These are phyloP conservation scores for Boletales sp. DNA, from an alignment of 768 basidiomycete genomes.

Conservation along the genomic window DNA sequence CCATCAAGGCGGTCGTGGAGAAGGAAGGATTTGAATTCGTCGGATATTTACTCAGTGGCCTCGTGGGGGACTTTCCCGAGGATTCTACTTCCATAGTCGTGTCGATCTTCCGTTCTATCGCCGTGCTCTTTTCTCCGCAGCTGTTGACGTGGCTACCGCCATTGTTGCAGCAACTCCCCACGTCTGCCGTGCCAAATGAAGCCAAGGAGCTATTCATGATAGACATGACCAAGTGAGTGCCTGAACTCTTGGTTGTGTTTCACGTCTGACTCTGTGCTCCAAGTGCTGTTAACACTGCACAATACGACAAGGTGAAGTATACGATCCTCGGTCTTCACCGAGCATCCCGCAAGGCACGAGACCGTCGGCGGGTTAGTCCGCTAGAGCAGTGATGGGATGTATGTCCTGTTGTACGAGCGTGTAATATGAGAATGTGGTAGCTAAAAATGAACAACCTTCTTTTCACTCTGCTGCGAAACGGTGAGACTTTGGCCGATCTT, in stretches of 20 bases:
- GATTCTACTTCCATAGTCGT: slow-evolving; percentile 73
- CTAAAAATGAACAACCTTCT: slow-evolving; percentile 13
- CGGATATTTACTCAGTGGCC: slow-evolving; percentile 65
- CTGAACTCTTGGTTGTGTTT: background rate
- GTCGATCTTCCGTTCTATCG: slow-evolving; percentile 70
- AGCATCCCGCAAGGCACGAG: slow-evolving; percentile 69
- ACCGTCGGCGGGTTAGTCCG: slow-evolving; percentile 44
- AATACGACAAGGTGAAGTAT: slow-evolving; percentile 82
- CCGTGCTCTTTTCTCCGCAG: slow-evolving; percentile 63
- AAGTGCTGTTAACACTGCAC: slow-evolving; percentile 61
- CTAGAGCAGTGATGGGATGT: slow-evolving; percentile 23
- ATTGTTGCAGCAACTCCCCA: slow-evolving; percentile 68
- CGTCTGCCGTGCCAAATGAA: slow-evolving; percentile 52
- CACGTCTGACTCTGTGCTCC: background rate
- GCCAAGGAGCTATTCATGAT: slow-evolving; percentile 70
- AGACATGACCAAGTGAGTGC: slow-evolving; percentile 70
- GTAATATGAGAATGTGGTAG: slow-evolving; percentile 8
- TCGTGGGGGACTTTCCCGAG: slow-evolving; percentile 86
- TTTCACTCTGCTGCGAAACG: slow-evolving; percentile 3
- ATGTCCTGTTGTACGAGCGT: slow-evolving; percentile 3
- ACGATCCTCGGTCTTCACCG: slow-evolving; percentile 68
- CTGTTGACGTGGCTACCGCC: slow-evolving; percentile 69
- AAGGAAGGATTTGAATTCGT: slow-evolving; percentile 74
- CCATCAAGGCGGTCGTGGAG: slow-evolving; percentile 58
- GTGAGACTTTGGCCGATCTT: background rate